Evolutionary conservation across 2,329 filamentous ascomycete genomes (phyloP).

Genomic region (Didymella keratinophila): DNA sequence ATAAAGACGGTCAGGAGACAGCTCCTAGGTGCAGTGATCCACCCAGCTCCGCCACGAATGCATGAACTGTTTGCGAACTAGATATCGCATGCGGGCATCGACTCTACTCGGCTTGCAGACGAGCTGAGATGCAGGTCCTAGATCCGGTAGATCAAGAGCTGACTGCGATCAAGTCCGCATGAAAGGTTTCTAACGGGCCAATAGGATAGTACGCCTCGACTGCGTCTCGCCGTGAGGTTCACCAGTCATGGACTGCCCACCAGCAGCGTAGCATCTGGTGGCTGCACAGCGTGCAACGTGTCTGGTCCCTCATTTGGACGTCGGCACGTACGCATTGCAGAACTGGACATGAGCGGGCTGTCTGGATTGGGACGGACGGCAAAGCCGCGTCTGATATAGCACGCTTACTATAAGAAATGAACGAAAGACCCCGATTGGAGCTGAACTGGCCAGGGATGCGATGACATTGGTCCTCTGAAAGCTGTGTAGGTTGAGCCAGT

Average conservation of each 20-base stretch:
- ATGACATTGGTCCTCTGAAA: neutral
- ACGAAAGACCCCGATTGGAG: neutral
- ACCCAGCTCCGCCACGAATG: slow-evolving; percentile 9
- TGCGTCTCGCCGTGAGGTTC: neutral
- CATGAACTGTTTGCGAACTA: neutral
- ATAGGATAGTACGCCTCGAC: neutral
- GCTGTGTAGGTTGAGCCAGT: neutral
- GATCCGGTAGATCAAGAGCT: neutral
- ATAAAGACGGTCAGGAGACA: neutral
- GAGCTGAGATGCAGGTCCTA: neutral
- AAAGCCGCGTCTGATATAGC: neutral
- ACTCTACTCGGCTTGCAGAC: neutral
- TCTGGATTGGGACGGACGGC: neutral
- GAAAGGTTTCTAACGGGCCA: neutral
- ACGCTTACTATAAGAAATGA: slow-evolving; percentile 13
- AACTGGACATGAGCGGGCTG: neutral
- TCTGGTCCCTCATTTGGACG: neutral
- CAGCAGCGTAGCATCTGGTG: neutral
- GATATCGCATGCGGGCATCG: neutral
- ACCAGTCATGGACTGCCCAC: neutral
- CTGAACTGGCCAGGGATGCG: neutral
- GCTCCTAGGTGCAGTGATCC: neutral
- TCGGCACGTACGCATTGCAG: neutral
- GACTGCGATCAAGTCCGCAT: neutral
- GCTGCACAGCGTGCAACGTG: neutral